These are phyloP conservation scores for Fusarium secorum DNA, from an alignment of 2,329 filamentous ascomycete genomes.

Conservation along the genomic window DNA sequence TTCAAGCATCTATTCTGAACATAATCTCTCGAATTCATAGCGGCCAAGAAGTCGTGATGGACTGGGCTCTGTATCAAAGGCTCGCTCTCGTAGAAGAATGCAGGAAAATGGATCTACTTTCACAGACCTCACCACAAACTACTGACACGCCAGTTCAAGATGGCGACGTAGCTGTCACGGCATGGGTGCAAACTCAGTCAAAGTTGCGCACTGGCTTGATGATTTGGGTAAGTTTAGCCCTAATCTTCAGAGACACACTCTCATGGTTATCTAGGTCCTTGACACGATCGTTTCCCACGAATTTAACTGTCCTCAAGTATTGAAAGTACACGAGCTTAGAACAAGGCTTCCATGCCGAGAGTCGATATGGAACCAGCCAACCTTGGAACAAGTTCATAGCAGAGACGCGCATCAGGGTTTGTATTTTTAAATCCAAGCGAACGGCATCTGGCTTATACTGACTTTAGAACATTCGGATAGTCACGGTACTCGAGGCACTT, in stretches of 20 bases:
- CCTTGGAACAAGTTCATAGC: not conserved
- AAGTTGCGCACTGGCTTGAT: conserved; percentile 11
- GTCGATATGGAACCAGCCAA: conserved; percentile 4
- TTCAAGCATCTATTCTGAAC: conserved; percentile 5
- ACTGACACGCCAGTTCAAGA: not conserved
- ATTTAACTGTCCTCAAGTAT: conserved; percentile 7
- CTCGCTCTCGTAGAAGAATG: not conserved
- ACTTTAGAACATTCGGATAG: not conserved
- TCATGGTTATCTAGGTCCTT: conserved; percentile 1
- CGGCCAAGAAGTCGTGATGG: not conserved
- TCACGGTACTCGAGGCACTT: conserved; percentile 19
- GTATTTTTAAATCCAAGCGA: not conserved
- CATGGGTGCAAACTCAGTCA: conserved; percentile 8
- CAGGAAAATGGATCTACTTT: conserved; percentile 9
- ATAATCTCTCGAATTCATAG: conserved; percentile 5
- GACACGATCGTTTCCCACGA: conserved; percentile 10
- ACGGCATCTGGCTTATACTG: not conserved
- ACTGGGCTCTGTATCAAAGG: not conserved
- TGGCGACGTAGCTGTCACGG: not conserved
- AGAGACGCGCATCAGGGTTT: not conserved
- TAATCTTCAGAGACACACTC: not conserved
- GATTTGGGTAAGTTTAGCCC: conserved; percentile 9
- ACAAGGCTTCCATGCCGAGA: conserved; percentile 9
- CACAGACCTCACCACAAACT: not conserved
- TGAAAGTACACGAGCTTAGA: conserved; percentile 12